Percentiles rank a stretch among this genome's conserved stretches.
Evolutionary conservation across 352 stramenopile species (phyloP).

Genomic region (Globisporangium solare): DNA sequence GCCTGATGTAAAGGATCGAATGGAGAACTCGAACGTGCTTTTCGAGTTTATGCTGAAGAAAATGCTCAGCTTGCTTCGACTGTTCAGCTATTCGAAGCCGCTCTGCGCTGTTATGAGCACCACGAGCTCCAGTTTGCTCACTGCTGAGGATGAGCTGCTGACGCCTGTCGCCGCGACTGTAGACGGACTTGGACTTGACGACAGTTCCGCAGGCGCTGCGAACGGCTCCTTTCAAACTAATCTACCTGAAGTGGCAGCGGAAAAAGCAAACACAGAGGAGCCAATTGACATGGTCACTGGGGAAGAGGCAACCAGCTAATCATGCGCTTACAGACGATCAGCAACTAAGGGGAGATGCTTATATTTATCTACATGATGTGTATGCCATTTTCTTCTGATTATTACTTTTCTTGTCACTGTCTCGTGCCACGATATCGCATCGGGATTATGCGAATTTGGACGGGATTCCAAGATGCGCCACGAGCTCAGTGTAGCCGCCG

Average conservation of each 20-base stretch:
- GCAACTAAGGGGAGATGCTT: not conserved
- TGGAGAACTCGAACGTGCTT: conserved; percentile 79
- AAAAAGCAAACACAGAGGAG: not conserved
- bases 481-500: conserved; percentile 73
- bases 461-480: conserved; percentile 52
- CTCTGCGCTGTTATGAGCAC: conserved; percentile 9
- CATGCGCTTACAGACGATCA: not conserved
- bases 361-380: conserved; percentile 3
- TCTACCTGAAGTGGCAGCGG: not conserved
- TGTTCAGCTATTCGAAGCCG: conserved; percentile 74
- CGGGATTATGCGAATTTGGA: conserved; percentile 42
- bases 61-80: conserved; percentile 54
- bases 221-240: not conserved
- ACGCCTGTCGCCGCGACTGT: not conserved
- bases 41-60: conserved; percentile 76
- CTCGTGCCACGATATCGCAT: not conserved
- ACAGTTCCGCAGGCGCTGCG: not conserved
- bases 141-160: conserved; percentile 1
- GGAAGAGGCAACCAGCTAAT: not conserved
- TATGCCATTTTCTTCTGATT: not conserved
- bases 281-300: not conserved
- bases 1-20: conserved; percentile 61
- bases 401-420: conserved; percentile 2
- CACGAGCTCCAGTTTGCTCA: not conserved
- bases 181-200: conserved; percentile 5